A percentile compares a stretch with the other conserved stretches of the same genome.
These are phyloP conservation scores for Dendrostoma leiphaemia DNA, from an alignment of 2,329 filamentous ascomycete species.

Conservation along the genomic window DNA sequence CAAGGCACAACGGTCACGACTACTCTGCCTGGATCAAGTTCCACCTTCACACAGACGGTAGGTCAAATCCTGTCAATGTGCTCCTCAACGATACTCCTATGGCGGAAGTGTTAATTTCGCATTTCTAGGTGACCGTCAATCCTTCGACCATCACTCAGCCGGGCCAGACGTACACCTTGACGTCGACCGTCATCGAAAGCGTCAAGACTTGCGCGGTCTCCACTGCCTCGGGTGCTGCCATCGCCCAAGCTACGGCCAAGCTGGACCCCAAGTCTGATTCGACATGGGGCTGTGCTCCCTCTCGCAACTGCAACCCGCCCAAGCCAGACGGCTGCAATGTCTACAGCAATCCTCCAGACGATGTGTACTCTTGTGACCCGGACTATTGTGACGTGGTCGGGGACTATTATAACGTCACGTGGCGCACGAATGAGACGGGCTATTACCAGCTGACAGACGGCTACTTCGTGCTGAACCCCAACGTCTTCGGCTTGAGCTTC, in stretches of 20 bases:
- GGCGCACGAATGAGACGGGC: conserved; percentile 42
- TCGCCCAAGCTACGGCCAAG: conserved; percentile 13
- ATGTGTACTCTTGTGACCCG: conserved; percentile 46
- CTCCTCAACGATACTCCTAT: too few relatives aligned
- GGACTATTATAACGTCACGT: conserved; percentile 32
- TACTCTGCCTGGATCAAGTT: conserved; percentile 24
- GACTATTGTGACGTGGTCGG: conserved; percentile 45
- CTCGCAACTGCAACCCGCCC: conserved; percentile 50
- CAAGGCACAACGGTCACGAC: conserved; percentile 22
- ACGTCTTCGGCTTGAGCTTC: conserved; percentile 60
- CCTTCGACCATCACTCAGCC: conserved; percentile 23
- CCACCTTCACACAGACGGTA: conserved; percentile 20
- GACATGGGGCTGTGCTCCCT: conserved; percentile 54
- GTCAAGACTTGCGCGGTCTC: conserved; percentile 44
- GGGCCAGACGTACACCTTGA: conserved; percentile 27
- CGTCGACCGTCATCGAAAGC: conserved; percentile 31
- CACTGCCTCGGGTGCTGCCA: conserved; percentile 31
- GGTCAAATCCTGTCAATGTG: not conserved
- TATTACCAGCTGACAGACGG: conserved; percentile 52
- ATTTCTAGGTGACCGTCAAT: not conserved
- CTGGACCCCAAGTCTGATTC: conserved; percentile 37
- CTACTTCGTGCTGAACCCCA: conserved; percentile 66
- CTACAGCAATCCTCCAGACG: conserved; percentile 45
- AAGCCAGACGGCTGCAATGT: conserved; percentile 50
- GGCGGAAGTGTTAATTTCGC: not conserved